Evolutionary conservation across 148 eudicot genomes (phyloP).

Genomic region (Euryodendron excelsum): DNA sequence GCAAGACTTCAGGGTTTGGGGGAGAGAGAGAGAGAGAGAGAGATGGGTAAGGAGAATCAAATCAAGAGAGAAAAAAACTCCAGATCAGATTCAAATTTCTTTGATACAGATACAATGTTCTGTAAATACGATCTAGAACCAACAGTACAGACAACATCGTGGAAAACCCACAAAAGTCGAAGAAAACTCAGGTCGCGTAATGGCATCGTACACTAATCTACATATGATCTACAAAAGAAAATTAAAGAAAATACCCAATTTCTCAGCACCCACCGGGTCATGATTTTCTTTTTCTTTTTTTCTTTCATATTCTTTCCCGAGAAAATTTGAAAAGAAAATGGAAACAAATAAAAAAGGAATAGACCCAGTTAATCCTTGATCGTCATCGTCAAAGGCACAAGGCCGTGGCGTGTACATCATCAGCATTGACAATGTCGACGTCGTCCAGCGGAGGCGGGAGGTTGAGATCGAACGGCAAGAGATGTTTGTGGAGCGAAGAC

Average conservation of each 20-base stretch:
- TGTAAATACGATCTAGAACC: constrained; percentile 6
- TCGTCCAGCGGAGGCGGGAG: constrained; percentile 32
- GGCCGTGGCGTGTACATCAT: constrained; percentile 32
- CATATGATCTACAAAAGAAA: constrained; percentile 4
- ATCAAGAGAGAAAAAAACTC: constrained; percentile 15
- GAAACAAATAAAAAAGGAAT: neutral
- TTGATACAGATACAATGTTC: constrained; percentile 6
- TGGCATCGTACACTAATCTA: constrained; percentile 12
- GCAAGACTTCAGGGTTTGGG: too few relatives aligned
- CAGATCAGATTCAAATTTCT: constrained; percentile 18
- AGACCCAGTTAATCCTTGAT: too few relatives aligned
- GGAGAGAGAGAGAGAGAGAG: neutral
- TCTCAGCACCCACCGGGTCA: neutral
- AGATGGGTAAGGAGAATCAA: neutral
- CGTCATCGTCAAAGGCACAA: constrained; percentile 38
- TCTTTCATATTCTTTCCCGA: neutral
- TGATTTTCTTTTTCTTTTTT: neutral
- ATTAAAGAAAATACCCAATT: neutral
- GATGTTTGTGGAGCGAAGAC: constrained; percentile 22
- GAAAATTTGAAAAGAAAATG: neutral
- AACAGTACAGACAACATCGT: neutral
- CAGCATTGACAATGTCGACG: constrained; percentile 18
- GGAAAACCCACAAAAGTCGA: neutral
- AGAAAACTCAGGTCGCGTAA: constrained; percentile 7
- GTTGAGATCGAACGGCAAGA: constrained; percentile 53